Evolutionary conservation across 305 asterid species (phyloP).

Genomic region (Solanum hybrid): DNA sequence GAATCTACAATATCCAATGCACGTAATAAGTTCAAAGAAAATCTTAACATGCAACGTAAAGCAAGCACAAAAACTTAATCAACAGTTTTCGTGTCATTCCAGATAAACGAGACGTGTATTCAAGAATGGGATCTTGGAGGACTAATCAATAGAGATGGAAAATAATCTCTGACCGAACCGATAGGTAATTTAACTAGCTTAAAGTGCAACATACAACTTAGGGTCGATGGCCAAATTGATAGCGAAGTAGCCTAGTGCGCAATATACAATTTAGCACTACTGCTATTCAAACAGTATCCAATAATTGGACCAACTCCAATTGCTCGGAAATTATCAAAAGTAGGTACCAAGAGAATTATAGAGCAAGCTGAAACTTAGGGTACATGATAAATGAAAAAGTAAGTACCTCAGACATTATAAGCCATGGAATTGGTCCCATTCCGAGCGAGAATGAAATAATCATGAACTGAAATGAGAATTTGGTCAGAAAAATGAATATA

Average conservation of each 20-base stretch:
- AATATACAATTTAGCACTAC: not conserved
- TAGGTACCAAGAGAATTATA: not conserved
- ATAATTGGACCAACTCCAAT: not conserved
- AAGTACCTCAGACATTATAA: conserved; percentile 96
- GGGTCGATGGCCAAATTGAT: too few species aligned
- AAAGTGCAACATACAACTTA: too few species aligned
- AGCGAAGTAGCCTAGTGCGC: too few species aligned
- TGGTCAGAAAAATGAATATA: conserved; percentile 1
- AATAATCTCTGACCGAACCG: not conserved
- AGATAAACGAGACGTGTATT: not conserved
- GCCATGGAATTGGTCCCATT: conserved; percentile 96
- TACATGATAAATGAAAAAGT: not conserved
- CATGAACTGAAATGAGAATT: conserved; percentile 47
- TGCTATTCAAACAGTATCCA: not conserved
- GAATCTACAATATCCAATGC: conserved; percentile 43
- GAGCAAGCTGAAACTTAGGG: not conserved
- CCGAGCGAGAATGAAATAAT: conserved; percentile 71
- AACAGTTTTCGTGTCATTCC: not conserved
- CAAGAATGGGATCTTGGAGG: not conserved
- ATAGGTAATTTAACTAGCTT: not conserved
- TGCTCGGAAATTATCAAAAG: not conserved
- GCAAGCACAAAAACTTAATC: not conserved
- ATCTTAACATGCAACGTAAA: not conserved
- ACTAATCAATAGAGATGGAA: not conserved
- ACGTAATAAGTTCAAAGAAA: not conserved